Percentiles rank a stretch among this genome's conserved stretches.
Evolutionary conservation across 176 grass and related monocot species (phyloP).

Genomic region (Rhynchospora tenuis): DNA sequence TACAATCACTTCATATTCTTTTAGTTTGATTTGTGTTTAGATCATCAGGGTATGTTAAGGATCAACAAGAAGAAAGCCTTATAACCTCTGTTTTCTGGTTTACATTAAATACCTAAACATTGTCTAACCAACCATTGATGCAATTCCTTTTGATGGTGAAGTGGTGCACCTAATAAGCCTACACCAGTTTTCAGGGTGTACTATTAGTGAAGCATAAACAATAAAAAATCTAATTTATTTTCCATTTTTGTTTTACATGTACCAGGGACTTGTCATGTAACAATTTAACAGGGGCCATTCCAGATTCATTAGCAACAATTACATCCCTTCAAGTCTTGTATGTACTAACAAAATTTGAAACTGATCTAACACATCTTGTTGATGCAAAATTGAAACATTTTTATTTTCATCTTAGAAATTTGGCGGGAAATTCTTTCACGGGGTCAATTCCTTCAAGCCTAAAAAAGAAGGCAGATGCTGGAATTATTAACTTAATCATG

Average conservation of each 20-base stretch:
- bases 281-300: slow-evolving; percentile 32
- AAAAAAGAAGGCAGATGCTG: slow-evolving; percentile 5
- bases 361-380: background rate
- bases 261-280: slow-evolving; percentile 41
- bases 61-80: background rate
- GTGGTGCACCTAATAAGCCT: background rate
- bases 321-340: slow-evolving; percentile 31
- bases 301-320: slow-evolving; percentile 20
- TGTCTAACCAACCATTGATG: background rate
- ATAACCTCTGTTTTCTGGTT: background rate
- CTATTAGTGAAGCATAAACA: background rate
- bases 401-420: slow-evolving; percentile 23
- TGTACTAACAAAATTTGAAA: background rate
- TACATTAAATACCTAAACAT: background rate
- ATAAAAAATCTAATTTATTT: background rate
- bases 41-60: background rate
- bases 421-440: slow-evolving; percentile 27
- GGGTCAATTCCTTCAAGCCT: slow-evolving; percentile 27
- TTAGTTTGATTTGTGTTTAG: background rate
- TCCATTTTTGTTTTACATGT: background rate
- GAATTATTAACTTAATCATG: slow-evolving; percentile 28
- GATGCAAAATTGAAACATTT: background rate
- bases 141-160: background rate
- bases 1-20: background rate
- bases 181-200: background rate